Percentiles rank a stretch among this genome's conserved stretches.
These are phyloP conservation scores for Haberlea rhodopensis DNA, from an alignment of 257 asterid species.

Conservation along the genomic window DNA sequence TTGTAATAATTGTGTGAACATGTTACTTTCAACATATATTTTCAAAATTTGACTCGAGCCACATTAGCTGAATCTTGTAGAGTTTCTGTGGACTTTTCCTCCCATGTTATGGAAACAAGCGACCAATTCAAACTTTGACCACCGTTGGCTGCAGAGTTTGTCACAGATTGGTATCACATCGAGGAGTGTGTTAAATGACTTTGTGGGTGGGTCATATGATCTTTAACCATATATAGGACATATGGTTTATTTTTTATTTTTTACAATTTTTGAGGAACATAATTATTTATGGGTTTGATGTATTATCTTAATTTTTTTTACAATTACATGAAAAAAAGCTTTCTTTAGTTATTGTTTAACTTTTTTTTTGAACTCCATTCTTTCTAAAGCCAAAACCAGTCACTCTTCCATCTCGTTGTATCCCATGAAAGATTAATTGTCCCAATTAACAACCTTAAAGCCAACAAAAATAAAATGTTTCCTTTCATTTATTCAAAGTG, in stretches of 20 bases:
- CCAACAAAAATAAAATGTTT: not conserved
- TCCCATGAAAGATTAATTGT: not conserved
- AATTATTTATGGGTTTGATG: too few relatives aligned
- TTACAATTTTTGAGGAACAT: too few relatives aligned
- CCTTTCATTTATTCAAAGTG: not conserved
- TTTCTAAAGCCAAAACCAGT: too few relatives aligned
- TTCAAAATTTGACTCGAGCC: too few relatives aligned
- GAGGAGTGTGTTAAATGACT: not conserved
- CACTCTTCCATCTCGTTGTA: not conserved
- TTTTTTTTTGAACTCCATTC: too few relatives aligned
- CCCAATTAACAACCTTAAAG: not conserved
- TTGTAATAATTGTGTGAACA: not conserved
- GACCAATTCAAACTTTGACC: not conserved
- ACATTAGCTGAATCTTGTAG: not conserved
- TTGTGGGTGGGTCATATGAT: too few relatives aligned
- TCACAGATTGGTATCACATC: not conserved
- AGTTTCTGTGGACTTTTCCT: not conserved
- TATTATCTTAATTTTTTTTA: too few relatives aligned
- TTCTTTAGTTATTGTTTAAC: too few relatives aligned
- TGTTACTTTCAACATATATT: not conserved
- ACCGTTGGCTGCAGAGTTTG: not conserved
- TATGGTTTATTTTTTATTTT: too few relatives aligned
- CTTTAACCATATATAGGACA: too few relatives aligned
- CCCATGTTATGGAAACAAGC: not conserved
- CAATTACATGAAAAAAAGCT: too few relatives aligned